A percentile compares a stretch with the other conserved stretches of the same genome.
phyloP scores from a whole-genome alignment of 768 basidiomycete species.

The Mycena polygramma region DNA sequence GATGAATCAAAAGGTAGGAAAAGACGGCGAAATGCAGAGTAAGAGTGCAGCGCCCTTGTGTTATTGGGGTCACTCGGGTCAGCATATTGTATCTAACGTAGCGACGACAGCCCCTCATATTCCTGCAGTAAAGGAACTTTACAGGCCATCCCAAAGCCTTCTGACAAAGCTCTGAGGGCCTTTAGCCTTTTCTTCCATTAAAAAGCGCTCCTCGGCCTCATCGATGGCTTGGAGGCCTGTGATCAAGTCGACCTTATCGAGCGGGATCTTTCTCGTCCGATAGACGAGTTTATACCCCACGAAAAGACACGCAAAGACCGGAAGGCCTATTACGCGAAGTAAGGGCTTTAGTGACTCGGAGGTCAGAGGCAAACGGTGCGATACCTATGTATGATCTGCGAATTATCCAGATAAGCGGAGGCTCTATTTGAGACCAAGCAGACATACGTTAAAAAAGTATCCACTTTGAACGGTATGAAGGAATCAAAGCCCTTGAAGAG shows the following conservation, averaged over 20 bases:
- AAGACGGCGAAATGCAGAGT: conserved; percentile 42
- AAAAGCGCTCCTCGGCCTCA: conserved; percentile 69
- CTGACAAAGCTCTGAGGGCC: conserved; percentile 49
- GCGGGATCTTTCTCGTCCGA: conserved; percentile 54
- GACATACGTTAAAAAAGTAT: conserved; percentile 73
- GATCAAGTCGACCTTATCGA: conserved; percentile 69
- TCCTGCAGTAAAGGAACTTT: conserved; percentile 16
- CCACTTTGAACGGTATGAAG: conserved; percentile 63
- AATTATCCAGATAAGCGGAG: conserved; percentile 30
- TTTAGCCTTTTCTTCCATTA: conserved; percentile 57
- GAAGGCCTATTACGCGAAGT: conserved; percentile 39
- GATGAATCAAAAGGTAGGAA: conserved; percentile 41
- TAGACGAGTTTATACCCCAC: conserved; percentile 55
- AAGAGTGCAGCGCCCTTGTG: not conserved
- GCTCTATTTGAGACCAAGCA: conserved; percentile 13
- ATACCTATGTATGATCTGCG: conserved; percentile 58
- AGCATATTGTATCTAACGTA: not conserved
- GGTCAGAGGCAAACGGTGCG: not conserved
- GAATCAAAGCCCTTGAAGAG: conserved; percentile 71
- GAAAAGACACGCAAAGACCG: conserved; percentile 57
- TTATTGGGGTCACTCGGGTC: not conserved
- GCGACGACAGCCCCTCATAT: not conserved
- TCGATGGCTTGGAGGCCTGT: conserved; percentile 72
- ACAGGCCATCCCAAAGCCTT: conserved; percentile 57
- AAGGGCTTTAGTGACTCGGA: not conserved